These are phyloP conservation scores for Cladophialophora psammophila DNA, from an alignment of 2,329 filamentous ascomycete genomes.

Conservation along the genomic window DNA sequence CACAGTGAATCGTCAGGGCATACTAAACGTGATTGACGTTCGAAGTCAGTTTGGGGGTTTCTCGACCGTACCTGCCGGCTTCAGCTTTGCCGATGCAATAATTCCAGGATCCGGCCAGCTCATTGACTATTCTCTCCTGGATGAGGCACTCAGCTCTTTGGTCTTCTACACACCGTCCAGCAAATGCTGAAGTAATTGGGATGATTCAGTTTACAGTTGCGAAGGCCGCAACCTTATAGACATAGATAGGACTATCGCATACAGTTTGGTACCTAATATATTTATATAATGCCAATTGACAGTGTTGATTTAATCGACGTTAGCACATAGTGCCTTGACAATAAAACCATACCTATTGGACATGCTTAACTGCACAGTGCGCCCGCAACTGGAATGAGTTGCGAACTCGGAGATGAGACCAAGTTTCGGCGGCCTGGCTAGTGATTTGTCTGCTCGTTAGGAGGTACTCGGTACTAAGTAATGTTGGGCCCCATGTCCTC, in stretches of 20 bases:
- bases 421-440: not conserved
- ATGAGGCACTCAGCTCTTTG: slow-evolving; percentile 35
- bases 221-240: not conserved
- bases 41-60: slow-evolving; percentile 43
- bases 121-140: slow-evolving; percentile 43
- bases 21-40: slow-evolving; percentile 43
- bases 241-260: not conserved
- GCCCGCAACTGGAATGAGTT: not conserved
- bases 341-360: not conserved
- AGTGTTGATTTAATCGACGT: not conserved
- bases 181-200: not conserved
- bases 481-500: not conserved
- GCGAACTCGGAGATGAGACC: not conserved
- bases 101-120: slow-evolving; percentile 42
- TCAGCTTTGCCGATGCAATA: slow-evolving; percentile 42
- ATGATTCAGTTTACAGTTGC: not conserved
- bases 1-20: slow-evolving; percentile 41
- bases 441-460: not conserved
- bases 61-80: slow-evolving; percentile 33
- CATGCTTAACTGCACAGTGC: not conserved
- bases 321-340: not conserved
- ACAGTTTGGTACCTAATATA: not conserved
- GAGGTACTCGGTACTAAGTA: no score
- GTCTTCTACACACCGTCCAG: not conserved
- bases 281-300: not conserved